Conservation (phyloP, 148 eudicot genomes). For the Camellia lanceoleosa region DNA sequence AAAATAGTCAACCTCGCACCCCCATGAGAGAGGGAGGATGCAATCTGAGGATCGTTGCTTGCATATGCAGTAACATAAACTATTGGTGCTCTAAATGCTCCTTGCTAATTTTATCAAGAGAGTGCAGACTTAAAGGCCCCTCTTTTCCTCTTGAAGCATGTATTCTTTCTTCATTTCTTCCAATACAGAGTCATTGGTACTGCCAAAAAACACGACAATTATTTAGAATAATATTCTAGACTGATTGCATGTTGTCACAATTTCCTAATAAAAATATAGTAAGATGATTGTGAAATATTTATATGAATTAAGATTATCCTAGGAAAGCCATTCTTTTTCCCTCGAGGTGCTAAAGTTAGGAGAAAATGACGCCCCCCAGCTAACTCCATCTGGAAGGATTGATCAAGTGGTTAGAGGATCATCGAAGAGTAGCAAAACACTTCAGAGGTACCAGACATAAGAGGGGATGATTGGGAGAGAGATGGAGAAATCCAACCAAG, state of each 20-base stretch:
- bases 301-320: background rate
- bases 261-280: background rate
- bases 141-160: conserved; percentile 37
- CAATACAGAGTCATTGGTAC: conserved; percentile 53
- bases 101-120: background rate
- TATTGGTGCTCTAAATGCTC: background rate
- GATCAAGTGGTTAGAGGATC: too few species aligned
- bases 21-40: background rate
- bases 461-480: too few species aligned
- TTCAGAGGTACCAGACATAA: too few species aligned
- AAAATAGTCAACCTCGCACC: background rate
- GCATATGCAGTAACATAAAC: background rate
- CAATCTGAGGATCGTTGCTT: background rate
- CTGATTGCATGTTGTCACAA: background rate
- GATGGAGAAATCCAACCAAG: too few species aligned
- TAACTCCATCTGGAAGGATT: too few species aligned
- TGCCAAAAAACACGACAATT: conserved; percentile 17
- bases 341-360: background rate
- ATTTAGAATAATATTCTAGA: background rate
- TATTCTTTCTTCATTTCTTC: conserved; percentile 60
- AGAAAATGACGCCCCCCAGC: too few species aligned
- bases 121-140: conserved; percentile 22
- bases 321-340: background rate
- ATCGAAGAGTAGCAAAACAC: too few species aligned
- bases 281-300: background rate